These are phyloP conservation scores for Posidonia oceanica DNA, from an alignment of 116 monocot species.

Conservation along the genomic window DNA sequence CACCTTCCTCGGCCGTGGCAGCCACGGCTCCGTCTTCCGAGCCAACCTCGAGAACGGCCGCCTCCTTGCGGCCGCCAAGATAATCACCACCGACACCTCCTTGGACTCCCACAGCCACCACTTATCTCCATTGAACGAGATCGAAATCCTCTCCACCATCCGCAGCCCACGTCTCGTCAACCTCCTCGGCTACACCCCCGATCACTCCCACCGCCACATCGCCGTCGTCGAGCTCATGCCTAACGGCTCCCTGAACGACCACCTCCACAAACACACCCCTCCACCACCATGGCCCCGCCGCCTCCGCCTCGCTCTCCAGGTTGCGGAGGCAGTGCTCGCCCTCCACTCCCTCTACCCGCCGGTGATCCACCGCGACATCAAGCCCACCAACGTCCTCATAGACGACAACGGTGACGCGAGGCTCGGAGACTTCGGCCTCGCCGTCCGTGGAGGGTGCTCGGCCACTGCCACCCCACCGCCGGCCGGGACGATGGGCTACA, in stretches of 20 bases:
- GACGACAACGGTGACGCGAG: slow-evolving; percentile 49
- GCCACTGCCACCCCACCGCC: slow-evolving; percentile 12
- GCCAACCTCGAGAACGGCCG: slow-evolving; percentile 17
- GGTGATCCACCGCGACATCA: slow-evolving; percentile 74
- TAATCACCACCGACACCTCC: slow-evolving; percentile 1
- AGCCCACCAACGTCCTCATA: slow-evolving; percentile 70
- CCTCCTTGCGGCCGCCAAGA: slow-evolving; percentile 45
- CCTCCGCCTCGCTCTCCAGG: slow-evolving; percentile 45
- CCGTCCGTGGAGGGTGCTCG: slow-evolving; percentile 18
- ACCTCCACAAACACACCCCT: slow-evolving; percentile 38
- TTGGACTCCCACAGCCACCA: neutral
- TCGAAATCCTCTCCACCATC: slow-evolving; percentile 47
- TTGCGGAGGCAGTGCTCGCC: slow-evolving; percentile 25
- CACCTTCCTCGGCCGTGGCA: slow-evolving; percentile 36
- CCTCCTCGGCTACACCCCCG: slow-evolving; percentile 42
- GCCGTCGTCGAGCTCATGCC: slow-evolving; percentile 72
- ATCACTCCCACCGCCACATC: slow-evolving; percentile 11
- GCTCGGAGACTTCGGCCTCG: slow-evolving; percentile 79
- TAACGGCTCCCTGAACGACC: slow-evolving; percentile 65
- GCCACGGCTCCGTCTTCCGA: slow-evolving; percentile 21
- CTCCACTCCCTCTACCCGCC: slow-evolving; percentile 46
- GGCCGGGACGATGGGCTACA: slow-evolving; percentile 56
- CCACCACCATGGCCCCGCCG: slow-evolving; percentile 41
- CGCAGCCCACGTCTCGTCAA: slow-evolving; percentile 46
- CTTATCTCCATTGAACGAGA: slow-evolving; percentile 40